Evolutionary conservation across 768 basidiomycete genomes (phyloP).

Genomic region (Mycena leptocephala): DNA sequence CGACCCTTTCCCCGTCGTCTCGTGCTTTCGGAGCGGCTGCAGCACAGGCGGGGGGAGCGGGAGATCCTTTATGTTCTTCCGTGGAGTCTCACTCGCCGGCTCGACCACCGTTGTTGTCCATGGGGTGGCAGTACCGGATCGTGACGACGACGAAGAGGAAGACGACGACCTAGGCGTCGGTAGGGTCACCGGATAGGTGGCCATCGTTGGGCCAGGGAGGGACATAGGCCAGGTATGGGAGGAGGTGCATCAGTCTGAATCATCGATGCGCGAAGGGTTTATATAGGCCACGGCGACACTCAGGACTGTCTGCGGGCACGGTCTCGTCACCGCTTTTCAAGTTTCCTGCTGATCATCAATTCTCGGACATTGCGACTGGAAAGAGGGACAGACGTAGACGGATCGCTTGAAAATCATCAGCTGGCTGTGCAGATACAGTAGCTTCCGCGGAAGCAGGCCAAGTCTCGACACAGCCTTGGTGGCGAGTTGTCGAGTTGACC

Average conservation of each 20-base stretch:
- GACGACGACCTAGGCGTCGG: conserved; percentile 20
- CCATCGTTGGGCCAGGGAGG: not conserved
- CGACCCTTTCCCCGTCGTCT: conserved; percentile 14
- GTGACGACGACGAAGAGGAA: not conserved
- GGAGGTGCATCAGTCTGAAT: not conserved
- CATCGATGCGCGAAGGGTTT: not conserved
- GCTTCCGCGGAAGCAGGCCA: not conserved
- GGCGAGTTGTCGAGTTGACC: not conserved
- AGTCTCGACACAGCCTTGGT: not conserved
- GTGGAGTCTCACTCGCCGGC: not conserved
- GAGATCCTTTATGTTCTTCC: conserved; percentile 7
- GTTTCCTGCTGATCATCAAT: not conserved
- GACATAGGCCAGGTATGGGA: conserved; percentile 3
- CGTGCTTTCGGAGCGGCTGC: conserved; percentile 36
- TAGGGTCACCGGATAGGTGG: not conserved
- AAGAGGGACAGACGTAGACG: not conserved
- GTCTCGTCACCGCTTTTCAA: not conserved
- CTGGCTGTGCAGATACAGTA: not conserved
- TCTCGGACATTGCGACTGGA: not conserved
- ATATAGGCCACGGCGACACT: conserved; percentile 1
- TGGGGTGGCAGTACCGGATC: conserved; percentile 11
- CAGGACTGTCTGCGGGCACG: not conserved
- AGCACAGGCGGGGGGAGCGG: conserved; percentile 27
- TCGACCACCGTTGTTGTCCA: conserved; percentile 25
- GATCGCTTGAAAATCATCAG: not conserved